These are phyloP conservation scores for Saccharomycopsis babjevae DNA, from an alignment of 805 yeast genomes.

Conservation along the genomic window DNA sequence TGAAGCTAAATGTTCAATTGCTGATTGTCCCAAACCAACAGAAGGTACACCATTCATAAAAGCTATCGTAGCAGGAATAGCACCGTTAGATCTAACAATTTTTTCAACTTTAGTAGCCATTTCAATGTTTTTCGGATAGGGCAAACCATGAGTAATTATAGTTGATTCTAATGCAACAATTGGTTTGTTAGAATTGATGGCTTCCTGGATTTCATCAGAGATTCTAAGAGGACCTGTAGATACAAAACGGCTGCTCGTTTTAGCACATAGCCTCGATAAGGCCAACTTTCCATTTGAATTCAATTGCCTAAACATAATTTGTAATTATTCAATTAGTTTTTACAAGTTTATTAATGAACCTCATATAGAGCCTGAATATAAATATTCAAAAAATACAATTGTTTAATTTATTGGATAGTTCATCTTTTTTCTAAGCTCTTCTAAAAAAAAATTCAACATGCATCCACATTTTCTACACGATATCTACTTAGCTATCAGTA, in stretches of 20 bases:
- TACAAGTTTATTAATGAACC: too few relatives aligned
- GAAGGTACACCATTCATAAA: constrained; percentile 61
- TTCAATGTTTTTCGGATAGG: constrained; percentile 62
- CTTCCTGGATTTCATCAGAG: constrained; percentile 48
- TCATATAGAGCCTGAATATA: too few relatives aligned
- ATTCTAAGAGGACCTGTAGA: constrained; percentile 2
- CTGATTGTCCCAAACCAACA: constrained; percentile 48
- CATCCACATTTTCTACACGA: too few relatives aligned
- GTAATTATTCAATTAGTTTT: too few relatives aligned
- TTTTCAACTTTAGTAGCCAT: constrained; percentile 66
- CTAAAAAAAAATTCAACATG: too few relatives aligned
- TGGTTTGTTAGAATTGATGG: constrained; percentile 47
- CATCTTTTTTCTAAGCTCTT: too few relatives aligned
- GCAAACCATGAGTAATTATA: constrained; percentile 82
- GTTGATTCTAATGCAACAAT: constrained; percentile 81
- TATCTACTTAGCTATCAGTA: too few relatives aligned
- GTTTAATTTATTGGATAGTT: too few relatives aligned
- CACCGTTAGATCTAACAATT: constrained; percentile 50
- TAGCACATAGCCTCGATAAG: not conserved
- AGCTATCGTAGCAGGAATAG: constrained; percentile 78
- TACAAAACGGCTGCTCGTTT: not conserved
- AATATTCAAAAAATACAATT: too few relatives aligned
- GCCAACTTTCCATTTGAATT: not conserved
- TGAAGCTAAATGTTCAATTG: constrained; percentile 41
- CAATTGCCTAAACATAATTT: not conserved